Evolutionary conservation across 2,329 filamentous ascomycete species (phyloP).

Genomic region (Whalleya microplaca): DNA sequence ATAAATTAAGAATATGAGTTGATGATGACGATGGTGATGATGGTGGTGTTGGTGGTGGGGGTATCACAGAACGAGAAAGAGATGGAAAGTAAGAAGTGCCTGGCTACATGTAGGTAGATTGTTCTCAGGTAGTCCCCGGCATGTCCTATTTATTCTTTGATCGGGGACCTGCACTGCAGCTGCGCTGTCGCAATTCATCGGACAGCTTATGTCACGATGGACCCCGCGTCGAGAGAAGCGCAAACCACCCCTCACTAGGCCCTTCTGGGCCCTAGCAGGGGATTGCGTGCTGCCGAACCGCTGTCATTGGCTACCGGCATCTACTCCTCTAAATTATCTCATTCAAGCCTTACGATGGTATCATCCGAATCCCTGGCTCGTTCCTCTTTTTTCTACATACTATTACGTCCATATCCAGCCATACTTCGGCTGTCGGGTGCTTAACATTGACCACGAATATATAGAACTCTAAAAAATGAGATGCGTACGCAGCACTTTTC

Average conservation of each 20-base stretch:
- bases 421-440: slow-evolving; percentile 14
- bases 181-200: slow-evolving; percentile 22
- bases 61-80: not conserved
- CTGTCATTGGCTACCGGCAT: slow-evolving; percentile 35
- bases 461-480: too few relatives aligned
- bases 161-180: not conserved
- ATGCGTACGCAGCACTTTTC: too few relatives aligned
- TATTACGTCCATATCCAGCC: not conserved
- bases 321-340: slow-evolving; percentile 36
- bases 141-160: not conserved
- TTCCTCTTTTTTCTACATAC: not conserved
- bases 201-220: slow-evolving; percentile 16
- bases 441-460: too few relatives aligned
- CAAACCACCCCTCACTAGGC: slow-evolving; percentile 35
- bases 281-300: slow-evolving; percentile 40
- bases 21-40: not conserved
- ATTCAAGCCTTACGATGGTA: slow-evolving; percentile 35
- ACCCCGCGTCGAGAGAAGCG: not conserved
- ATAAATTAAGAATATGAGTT: not conserved
- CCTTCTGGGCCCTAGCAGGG: slow-evolving; percentile 22
- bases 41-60: not conserved
- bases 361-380: slow-evolving; percentile 28
- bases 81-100: not conserved
- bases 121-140: too few relatives aligned
- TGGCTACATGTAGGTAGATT: slow-evolving; percentile 14